Base-by-base conservation (phyloP, 306 rosid genomes). In the Dalbergia cochinchinensis region DNA sequence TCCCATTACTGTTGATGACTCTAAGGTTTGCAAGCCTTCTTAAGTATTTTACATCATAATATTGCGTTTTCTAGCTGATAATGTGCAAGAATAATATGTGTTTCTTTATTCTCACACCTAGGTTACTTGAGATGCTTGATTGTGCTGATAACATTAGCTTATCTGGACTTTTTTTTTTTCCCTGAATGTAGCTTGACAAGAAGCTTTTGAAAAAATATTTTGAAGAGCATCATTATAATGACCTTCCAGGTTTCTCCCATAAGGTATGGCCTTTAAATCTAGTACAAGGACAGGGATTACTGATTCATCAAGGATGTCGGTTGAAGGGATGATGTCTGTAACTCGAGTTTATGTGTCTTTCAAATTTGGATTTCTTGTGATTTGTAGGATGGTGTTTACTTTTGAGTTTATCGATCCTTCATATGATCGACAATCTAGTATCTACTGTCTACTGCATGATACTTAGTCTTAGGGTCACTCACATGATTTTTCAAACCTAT, bases 1-100 rank as follows among this genome's bases (percentile, higher is more conserved):
- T 89, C 98, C 99, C 75, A 95, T 95, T 59, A 85, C 82, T 33
- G 98, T 95, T 71, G 98, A 95, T 77, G 96, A 93, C 31, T 86
- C 96, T 82, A 95, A 92, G 97, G 98, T 95, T 85, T 84, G 90
- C 31, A 1, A 26, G 31, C 31, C 1, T 26, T 26, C 31, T 26
- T 26, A 26, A 26, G 31, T 26, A 26, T 26, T 26, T 26, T 26
- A 26, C 31, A 26, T 26, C 31, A 26, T 26, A 26, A 26, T 26
- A 26, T 26, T 26, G 31, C 31, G 31, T 26, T 26, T 26, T 26
- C 31, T 26, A 26, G 31, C 31, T 26, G 31, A 26, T 0, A 26
- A 26, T 2, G 31, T 78, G 54, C 61, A 55, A 26, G 31, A 26
- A 26, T 58, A 18, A 44, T 68, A 69, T 68, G 12, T 35, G 16